Percentiles rank a stretch among this genome's conserved stretches.
Evolutionary conservation across 208 protist genomes (phyloP).

Genomic region (Trypanosoma scelopori): DNA sequence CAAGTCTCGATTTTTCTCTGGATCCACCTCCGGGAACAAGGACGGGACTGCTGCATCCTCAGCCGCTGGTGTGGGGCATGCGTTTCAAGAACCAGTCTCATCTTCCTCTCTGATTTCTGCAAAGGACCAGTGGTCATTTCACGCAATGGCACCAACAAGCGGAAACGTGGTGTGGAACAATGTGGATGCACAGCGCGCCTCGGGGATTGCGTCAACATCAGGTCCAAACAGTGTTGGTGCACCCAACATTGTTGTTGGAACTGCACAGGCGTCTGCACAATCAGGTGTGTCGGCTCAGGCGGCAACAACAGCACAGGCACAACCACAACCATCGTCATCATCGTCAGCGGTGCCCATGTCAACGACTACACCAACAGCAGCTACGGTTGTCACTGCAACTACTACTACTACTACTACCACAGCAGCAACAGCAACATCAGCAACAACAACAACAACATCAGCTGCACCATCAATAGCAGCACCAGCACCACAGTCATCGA

Average conservation of each 20-base stretch:
- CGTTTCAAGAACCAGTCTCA: slow-evolving; percentile 1
- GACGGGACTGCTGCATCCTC: slow-evolving; percentile 7
- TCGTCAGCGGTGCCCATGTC: slow-evolving; percentile 2
- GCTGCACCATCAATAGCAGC: slow-evolving; percentile 1
- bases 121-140: slow-evolving; percentile 21
- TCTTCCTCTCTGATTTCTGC: neutral
- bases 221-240: neutral
- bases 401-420: too few relatives aligned
- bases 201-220: slow-evolving; percentile 3
- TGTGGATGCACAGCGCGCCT: slow-evolving; percentile 6
- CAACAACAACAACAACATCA: slow-evolving; percentile 4
- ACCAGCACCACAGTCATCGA: slow-evolving; percentile 15
- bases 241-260: slow-evolving; percentile 8
- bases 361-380: neutral
- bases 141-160: slow-evolving; percentile 7
- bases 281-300: neutral
- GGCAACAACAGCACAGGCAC: neutral
- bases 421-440: neutral
- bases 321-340: slow-evolving; percentile 7
- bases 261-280: neutral
- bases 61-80: neutral
- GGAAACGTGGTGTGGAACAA: slow-evolving; percentile 28
- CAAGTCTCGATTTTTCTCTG: slow-evolving; percentile 29
- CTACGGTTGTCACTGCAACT: too few relatives aligned
- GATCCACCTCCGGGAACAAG: slow-evolving; percentile 26